These are phyloP conservation scores for Solanum raphanifolium DNA, from an alignment of 257 asterid genomes.

Conservation along the genomic window DNA sequence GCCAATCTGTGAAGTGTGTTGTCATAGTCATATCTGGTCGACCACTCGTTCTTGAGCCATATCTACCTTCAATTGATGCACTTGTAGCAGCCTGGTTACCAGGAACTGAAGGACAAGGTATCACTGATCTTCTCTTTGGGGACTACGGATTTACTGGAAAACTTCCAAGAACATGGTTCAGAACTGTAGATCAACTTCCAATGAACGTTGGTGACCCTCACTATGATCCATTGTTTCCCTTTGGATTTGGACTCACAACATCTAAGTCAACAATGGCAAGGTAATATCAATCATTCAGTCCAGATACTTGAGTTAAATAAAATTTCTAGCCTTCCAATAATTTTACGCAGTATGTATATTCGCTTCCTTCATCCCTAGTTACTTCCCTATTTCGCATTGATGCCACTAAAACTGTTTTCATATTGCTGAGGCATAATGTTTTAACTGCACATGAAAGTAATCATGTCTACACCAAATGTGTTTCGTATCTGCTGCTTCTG, in stretches of 20 bases:
- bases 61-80: constrained; percentile 47
- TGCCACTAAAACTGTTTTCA: background rate
- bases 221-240: constrained; percentile 70
- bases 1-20: constrained; percentile 46
- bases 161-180: constrained; percentile 76
- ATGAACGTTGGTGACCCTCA: constrained; percentile 60
- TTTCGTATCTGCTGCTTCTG: background rate
- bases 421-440: background rate
- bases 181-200: constrained; percentile 69
- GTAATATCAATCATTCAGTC: constrained; percentile 13
- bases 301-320: background rate
- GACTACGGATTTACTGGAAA: constrained; percentile 57
- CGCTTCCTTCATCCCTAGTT: background rate
- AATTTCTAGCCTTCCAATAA: background rate
- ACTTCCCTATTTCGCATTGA: background rate
- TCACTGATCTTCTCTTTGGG: constrained; percentile 76
- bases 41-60: constrained; percentile 61
- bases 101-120: constrained; percentile 82
- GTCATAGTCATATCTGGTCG: constrained; percentile 65
- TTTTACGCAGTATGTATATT: background rate
- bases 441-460: background rate
- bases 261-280: constrained; percentile 27
- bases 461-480: background rate
- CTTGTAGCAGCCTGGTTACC: constrained; percentile 90
- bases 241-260: constrained; percentile 60